Conservation (phyloP, 1,139 yeast species). For the Diutina siamensis region DNA sequence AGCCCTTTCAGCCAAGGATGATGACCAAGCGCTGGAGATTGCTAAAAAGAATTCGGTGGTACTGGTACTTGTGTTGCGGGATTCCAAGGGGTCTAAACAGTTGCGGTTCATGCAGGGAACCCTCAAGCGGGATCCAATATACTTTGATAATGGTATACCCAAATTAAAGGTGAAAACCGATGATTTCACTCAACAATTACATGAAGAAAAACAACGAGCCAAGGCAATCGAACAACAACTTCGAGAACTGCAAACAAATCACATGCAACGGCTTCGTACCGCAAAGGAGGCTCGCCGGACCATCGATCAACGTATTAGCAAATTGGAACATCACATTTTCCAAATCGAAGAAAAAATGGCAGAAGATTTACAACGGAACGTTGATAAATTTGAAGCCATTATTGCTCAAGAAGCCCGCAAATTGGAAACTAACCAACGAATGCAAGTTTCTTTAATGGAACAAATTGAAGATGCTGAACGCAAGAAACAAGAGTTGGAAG, state of each 20-base stretch:
- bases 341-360: background rate
- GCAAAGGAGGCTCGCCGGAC: background rate
- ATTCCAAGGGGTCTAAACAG: background rate
- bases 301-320: background rate
- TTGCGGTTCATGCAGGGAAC: background rate
- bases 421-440: constrained; percentile 8
- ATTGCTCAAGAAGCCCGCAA: constrained; percentile 7
- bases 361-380: constrained; percentile 11
- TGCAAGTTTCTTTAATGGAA: constrained; percentile 8
- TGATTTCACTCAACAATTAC: background rate
- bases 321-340: background rate
- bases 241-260: background rate
- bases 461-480: background rate
- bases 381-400: constrained; percentile 8
- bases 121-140: background rate
- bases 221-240: background rate
- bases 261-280: background rate
- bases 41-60: background rate
- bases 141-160: background rate
- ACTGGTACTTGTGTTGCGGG: background rate
- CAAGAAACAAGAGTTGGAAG: background rate
- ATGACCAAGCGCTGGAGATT: background rate
- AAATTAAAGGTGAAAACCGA: background rate
- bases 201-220: background rate
- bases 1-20: constrained; percentile 22